Conservation (phyloP, 192 early-diverging fungal species). For the Lobosporangium transversale region DNA sequence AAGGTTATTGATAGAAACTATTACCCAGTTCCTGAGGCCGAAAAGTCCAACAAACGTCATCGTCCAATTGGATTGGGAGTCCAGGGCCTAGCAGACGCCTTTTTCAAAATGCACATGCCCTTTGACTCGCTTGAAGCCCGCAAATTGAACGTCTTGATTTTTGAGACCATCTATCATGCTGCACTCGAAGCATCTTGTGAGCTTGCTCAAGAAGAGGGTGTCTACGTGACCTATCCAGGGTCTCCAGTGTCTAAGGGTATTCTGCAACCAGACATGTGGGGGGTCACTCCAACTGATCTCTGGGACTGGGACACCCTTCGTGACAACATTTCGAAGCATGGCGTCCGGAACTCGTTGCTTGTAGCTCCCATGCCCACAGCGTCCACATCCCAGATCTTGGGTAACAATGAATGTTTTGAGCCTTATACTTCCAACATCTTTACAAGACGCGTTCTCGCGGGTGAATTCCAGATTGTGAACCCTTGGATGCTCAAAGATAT, state of each 20-base stretch:
- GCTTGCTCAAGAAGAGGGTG: conserved; percentile 79
- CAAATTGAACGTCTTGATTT: conserved; percentile 86
- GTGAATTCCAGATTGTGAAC: conserved; percentile 99
- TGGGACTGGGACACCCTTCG: conserved; percentile 94
- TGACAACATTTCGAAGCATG: conserved; percentile 79
- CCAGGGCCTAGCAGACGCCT: conserved; percentile 97
- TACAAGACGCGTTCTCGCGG: conserved; percentile 94
- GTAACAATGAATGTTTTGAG: conserved; percentile 98
- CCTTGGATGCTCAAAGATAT: conserved; percentile 95
- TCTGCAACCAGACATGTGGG: conserved; percentile 97
- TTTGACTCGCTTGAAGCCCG: conserved; percentile 91
- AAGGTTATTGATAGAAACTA: conserved; percentile 97
- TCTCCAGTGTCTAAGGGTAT: conserved; percentile 88
- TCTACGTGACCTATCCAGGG: conserved; percentile 91
- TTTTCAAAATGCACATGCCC: conserved; percentile 93
- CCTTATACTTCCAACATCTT: conserved; percentile 94
- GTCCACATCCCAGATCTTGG: conserved; percentile 95
- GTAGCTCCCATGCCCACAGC: conserved; percentile 99
- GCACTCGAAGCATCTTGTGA: conserved; percentile 94
- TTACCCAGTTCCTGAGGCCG: conserved; percentile 92
- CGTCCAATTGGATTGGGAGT: conserved; percentile 96
- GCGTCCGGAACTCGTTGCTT: conserved; percentile 94
- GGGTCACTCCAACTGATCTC: conserved; percentile 76
- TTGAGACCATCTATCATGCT: conserved; percentile 97
- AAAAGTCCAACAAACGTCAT: conserved; percentile 90